A percentile compares a stretch with the other conserved stretches of the same genome.
phyloP scores from a whole-genome alignment of 2,329 filamentous ascomycete species.

The Aspergillus transmontanensis region DNA sequence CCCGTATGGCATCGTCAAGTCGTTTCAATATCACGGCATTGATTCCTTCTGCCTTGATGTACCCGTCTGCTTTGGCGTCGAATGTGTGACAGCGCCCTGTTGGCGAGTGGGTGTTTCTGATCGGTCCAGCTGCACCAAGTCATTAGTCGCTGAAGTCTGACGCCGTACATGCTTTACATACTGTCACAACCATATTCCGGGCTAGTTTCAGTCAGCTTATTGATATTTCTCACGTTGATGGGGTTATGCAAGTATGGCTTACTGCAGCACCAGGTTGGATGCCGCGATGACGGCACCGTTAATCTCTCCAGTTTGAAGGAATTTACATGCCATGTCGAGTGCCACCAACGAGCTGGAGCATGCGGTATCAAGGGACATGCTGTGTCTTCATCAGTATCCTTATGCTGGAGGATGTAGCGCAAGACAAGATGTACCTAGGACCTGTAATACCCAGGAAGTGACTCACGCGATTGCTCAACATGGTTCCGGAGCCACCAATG shows the following conservation, averaged over 20 bases:
- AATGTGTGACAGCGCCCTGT: constrained; percentile 29
- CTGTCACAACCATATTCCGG: constrained; percentile 29
- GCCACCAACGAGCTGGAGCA: constrained; percentile 37
- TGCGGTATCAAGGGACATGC: constrained; percentile 34
- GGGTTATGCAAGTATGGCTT: neutral
- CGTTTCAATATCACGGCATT: constrained; percentile 31
- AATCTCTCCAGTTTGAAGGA: constrained; percentile 6
- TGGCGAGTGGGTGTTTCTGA: constrained; percentile 36
- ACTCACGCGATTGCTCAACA: constrained; percentile 10
- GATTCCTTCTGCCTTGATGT: constrained; percentile 33
- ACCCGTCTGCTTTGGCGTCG: constrained; percentile 29
- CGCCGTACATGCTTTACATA: neutral
- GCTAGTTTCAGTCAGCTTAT: constrained; percentile 20
- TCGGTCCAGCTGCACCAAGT: neutral
- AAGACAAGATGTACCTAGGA: neutral
- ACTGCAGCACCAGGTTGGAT: constrained; percentile 24
- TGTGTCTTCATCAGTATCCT: neutral
- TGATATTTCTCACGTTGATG: too few species aligned
- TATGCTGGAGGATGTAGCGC: neutral
- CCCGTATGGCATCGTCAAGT: constrained; percentile 27
- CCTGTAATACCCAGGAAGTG: constrained; percentile 7
- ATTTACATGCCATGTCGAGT: constrained; percentile 36
- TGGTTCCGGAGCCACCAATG: constrained; percentile 4
- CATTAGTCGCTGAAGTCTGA: neutral
- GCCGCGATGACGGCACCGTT: constrained; percentile 34